These are phyloP conservation scores for Cenchrus americanus DNA, from an alignment of 176 grass and related monocot genomes.

Conservation along the genomic window DNA sequence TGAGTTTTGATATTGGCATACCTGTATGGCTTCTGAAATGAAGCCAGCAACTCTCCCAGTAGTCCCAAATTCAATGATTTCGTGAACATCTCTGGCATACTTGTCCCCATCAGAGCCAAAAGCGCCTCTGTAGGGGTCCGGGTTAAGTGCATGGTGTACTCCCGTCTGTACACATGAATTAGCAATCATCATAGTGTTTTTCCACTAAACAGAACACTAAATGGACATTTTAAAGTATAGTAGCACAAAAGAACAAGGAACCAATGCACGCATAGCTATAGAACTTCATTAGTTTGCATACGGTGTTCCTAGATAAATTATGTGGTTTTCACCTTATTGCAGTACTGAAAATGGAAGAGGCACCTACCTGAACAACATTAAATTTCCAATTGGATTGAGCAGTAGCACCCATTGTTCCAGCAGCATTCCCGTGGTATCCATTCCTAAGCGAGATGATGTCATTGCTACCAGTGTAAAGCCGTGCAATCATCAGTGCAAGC, in stretches of 20 bases:
- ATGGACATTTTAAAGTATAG: not conserved
- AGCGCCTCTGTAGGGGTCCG: slow-evolving; percentile 86
- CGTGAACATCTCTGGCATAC: slow-evolving; percentile 91
- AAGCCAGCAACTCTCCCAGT: slow-evolving; percentile 80
- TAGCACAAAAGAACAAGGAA: not conserved
- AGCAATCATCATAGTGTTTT: not conserved
- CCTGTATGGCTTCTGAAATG: slow-evolving; percentile 98
- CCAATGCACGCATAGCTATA: not conserved
- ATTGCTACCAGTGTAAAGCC: slow-evolving; percentile 87
- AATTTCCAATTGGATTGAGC: slow-evolving; percentile 92
- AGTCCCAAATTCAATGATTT: slow-evolving; percentile 95
- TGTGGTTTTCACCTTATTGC: not conserved
- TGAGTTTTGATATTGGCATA: slow-evolving; percentile 42
- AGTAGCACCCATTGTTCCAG: slow-evolving; percentile 87
- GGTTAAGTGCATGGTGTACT: slow-evolving; percentile 89
- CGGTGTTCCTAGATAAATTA: not conserved
- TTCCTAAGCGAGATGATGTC: slow-evolving; percentile 95
- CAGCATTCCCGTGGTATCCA: slow-evolving; percentile 98
- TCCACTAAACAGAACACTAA: not conserved
- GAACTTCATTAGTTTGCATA: not conserved
- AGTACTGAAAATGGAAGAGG: not conserved
- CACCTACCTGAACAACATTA: slow-evolving; percentile 76
- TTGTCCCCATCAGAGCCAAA: slow-evolving; percentile 91
- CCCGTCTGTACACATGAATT: slow-evolving; percentile 59
- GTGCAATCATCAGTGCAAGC: slow-evolving; percentile 85